Evolutionary conservation across 1,284 basidiomycete species (phyloP), one percentile per base, ranked within the genome.

Genomic region (Cryptococcus depauperatus): DNA sequence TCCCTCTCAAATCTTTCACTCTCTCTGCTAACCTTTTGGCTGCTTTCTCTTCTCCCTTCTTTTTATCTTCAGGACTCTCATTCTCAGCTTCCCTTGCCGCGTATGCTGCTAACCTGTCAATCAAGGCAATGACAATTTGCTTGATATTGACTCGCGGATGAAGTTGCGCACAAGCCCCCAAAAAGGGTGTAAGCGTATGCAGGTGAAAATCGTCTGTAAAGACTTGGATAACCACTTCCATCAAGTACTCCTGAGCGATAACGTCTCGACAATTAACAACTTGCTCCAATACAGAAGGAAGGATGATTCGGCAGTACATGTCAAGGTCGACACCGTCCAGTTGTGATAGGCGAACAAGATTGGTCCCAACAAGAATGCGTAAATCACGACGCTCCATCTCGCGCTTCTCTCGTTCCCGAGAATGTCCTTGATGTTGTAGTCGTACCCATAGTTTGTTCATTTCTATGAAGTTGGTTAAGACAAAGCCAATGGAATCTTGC

Each of bases 371-470:
- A 29, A 96, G 77, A 51, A 96, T 95, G 7, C 91, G 82, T 41
- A 96, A 73, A 57, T 96, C 92, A 47, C 83, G 81, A 28, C 91
- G 82, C 64, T 96, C 91, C 77, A 92, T 76, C 68, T 96, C 91
- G 44, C 92, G 83, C 70, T 92, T 92, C 68, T 96, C 91, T 43
- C 89, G 81, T 68, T 96, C 91, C 37, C 89, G 79, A 5, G 90
- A 92, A 64, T 93, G 89, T 0, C 91, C 92, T 64, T 92, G 86
- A 61, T 96, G 91, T 68, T 96, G 92, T 19, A 96, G 76, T 35
- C 91, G 82, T 1, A 96, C 92, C 91, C 91, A 96, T 23, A 96
- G 81, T 69, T 95, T 96, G 78, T 95, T 96, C 91, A 95, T 96
- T 67, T 96, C 91, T 66, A 96, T 89, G 62, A 95, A 95, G 72